Percentiles rank a stretch among this genome's conserved stretches.
These are phyloP conservation scores for Tribonema minus DNA, from an alignment of 108 stramenopile genomes.

Conservation along the genomic window DNA sequence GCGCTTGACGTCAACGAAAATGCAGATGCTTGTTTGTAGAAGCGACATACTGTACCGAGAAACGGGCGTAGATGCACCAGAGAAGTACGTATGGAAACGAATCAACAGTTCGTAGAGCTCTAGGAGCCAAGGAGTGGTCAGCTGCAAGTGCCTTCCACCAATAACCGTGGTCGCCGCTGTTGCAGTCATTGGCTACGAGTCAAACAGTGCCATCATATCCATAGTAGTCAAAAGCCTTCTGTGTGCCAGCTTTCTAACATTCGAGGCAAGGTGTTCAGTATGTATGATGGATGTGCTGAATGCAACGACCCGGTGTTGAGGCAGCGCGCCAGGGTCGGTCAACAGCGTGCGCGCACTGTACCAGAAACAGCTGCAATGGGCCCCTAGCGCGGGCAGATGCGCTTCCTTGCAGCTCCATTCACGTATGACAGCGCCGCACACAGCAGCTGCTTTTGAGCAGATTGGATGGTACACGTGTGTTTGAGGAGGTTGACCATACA, in stretches of 20 bases:
- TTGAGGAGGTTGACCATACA: not conserved
- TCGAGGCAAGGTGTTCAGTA: not conserved
- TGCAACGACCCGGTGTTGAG: too few species aligned
- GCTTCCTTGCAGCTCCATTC: not conserved
- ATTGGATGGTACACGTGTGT: not conserved
- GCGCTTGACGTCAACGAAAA: slow-evolving; percentile 7
- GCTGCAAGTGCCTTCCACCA: too few species aligned
- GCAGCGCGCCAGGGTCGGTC: too few species aligned
- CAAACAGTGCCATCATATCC: too few species aligned
- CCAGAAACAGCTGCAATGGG: too few species aligned
- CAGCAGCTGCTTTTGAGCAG: not conserved
- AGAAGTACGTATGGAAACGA: too few species aligned
- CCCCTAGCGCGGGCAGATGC: not conserved
- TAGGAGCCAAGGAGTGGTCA: not conserved
- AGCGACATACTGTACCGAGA: not conserved
- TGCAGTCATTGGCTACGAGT: too few species aligned
- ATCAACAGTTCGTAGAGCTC: too few species aligned
- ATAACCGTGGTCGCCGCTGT: too few species aligned
- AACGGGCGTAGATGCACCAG: not conserved
- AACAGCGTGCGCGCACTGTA: too few species aligned
- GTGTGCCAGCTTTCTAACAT: not conserved
- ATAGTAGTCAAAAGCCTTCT: too few species aligned
- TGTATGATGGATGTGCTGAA: not conserved
- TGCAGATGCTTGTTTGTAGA: slow-evolving; percentile 5
- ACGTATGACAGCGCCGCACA: not conserved